These are phyloP conservation scores for Colletotrichum spaethianum DNA, from an alignment of 2,329 filamentous ascomycete species.

Conservation along the genomic window DNA sequence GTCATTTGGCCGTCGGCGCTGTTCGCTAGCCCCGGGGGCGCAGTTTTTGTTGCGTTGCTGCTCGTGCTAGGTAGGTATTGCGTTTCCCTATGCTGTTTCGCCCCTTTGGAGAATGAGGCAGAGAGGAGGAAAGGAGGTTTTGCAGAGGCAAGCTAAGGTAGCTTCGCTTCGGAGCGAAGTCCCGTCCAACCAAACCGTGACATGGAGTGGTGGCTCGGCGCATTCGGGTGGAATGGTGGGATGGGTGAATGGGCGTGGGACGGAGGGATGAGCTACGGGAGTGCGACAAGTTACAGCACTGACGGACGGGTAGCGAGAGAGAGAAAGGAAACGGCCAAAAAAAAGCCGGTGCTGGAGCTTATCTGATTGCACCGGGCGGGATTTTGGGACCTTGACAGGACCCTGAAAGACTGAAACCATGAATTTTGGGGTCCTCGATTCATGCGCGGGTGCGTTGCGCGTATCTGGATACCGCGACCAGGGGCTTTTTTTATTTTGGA, in stretches of 20 bases:
- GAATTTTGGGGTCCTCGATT: conserved; percentile 25
- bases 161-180: background rate
- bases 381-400: conserved; percentile 21
- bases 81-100: background rate
- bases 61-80: background rate
- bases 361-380: conserved; percentile 10
- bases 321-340: background rate
- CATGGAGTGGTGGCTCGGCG: background rate
- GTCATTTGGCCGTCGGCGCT: conserved; percentile 27
- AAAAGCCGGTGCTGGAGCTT: conserved; percentile 11
- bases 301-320: background rate
- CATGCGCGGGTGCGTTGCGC: conserved; percentile 26
- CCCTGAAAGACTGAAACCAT: conserved; percentile 39
- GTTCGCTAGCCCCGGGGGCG: conserved; percentile 32
- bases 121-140: background rate
- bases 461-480: background rate
- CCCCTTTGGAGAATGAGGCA: background rate
- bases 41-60: conserved; percentile 12
- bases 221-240: background rate
- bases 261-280: background rate
- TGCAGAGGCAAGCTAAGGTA: background rate
- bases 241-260: background rate
- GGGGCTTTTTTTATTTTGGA: background rate
- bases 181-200: background rate
- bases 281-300: background rate